phyloP scores from a whole-genome alignment of 768 basidiomycete species.

The Kwoniella europaea region DNA sequence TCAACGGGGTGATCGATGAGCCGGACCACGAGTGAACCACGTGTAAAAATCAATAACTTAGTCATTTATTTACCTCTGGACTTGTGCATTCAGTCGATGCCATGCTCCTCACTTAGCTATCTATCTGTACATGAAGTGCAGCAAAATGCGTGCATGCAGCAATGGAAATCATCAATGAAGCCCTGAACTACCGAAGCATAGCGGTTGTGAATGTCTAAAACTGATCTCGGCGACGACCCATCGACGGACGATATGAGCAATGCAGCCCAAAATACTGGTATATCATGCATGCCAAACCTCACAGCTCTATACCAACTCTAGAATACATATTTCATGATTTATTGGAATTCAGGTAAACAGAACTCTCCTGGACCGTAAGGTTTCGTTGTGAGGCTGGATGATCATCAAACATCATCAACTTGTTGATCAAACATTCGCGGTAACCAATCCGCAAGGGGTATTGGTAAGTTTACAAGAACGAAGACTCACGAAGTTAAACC shows the following conservation, averaged over 20 bases:
- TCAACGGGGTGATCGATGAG: background rate
- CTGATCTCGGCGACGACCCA: no score
- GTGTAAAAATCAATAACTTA: background rate
- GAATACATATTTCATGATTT: conserved; percentile 52
- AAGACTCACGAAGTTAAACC: conserved; percentile 71
- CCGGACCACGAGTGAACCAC: conserved; percentile 2
- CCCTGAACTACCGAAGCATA: no score
- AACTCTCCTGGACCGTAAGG: conserved; percentile 93
- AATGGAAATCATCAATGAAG: no score
- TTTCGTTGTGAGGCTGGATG: conserved; percentile 60
- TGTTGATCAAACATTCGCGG: background rate
- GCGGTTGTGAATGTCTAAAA: no score
- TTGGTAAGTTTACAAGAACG: background rate
- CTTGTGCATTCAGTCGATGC: no score
- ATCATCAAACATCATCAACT: conserved; percentile 4
- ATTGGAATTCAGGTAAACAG: conserved; percentile 82
- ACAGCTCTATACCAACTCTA: background rate
- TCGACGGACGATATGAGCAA: no score
- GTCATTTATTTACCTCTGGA: no score
- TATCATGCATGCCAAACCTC: conserved; percentile 7
- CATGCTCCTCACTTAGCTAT: no score
- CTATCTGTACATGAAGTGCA: no score
- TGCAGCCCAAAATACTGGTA: background rate
- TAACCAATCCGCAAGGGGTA: no score
- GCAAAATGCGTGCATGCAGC: no score